Base-by-base conservation (phyloP, 805 yeast genomes). In the Debaryomyces tyrocola region DNA sequence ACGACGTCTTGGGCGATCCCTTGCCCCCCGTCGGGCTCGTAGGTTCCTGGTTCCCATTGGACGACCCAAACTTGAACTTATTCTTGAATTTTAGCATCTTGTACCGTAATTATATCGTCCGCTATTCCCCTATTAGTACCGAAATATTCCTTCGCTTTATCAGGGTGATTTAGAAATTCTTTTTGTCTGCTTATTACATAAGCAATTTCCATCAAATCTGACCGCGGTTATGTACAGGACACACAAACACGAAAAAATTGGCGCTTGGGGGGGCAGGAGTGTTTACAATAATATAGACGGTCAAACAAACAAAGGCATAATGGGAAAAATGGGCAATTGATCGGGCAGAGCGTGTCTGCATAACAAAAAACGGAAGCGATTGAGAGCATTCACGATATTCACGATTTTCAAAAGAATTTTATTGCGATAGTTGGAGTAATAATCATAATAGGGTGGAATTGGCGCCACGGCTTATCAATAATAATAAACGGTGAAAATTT, bases 71-170 rank as follows among this genome's bases (percentile, higher is more conserved):
- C 51, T 61, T 63, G 55, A 65, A 64, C 43, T 65, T 65, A 50
- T 64, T 65, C 44, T 64, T 65, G 54, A 65, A 63, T 46, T 63
- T 65, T 35, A 64, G 58, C 70, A 65, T 65, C 11, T 27, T 40
- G 7, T 2, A 10, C 28, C 40, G 17, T 20, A 17, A 17, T n/a
- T 14, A 31, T 31, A 31, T 31, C 34, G 7, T 12, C 34, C 14
- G 11, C 17, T 31, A 31, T 31, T 12, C 11, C 11, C 34, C 34
- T 6, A 8, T n/a, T n/a, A 31, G 34, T 12, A 24, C 27, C 27
- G 27, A 24, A 24, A 9, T 6, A 24, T 6, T 24, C 7, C 10
- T 24, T 17, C 18, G 18, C 27, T 24, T 31, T 31, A 31, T 31
- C 34, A 31, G 34, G 34, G 11, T 12, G 17, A 31, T 31, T 8